Percentiles rank a stretch among this genome's conserved stretches.
Conservation (phyloP, 768 basidiomycete genomes). For the Psilocybe cyanescens region DNA sequence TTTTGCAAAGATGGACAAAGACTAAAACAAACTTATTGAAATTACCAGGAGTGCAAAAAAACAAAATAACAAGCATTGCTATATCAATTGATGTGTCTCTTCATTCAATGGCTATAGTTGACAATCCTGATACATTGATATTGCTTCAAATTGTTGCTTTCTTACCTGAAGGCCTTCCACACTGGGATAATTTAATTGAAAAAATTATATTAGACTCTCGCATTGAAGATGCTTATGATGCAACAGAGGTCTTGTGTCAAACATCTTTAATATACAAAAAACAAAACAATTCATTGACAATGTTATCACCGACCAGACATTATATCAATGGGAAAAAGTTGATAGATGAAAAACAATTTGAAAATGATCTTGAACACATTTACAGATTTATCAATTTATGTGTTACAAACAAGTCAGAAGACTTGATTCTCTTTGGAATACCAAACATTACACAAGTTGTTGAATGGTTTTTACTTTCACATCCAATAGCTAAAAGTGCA, state of each 20-base stretch:
- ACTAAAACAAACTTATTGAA: constrained; percentile 2
- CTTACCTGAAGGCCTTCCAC: constrained; percentile 4
- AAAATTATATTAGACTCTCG: neutral
- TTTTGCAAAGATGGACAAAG: constrained; percentile 3
- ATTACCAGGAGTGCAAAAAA: neutral
- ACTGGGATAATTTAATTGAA: constrained; percentile 2
- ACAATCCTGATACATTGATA: neutral
- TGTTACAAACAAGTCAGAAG: neutral
- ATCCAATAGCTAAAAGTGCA: neutral
- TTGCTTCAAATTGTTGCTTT: neutral
- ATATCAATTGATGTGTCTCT: constrained; percentile 7
- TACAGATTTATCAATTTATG: neutral
- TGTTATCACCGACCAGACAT: constrained; percentile 10
- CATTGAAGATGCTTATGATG: neutral
- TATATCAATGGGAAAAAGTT: neutral
- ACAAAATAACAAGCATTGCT: constrained; percentile 1
- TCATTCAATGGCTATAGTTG: neutral
- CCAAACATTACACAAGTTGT: neutral
- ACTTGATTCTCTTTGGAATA: neutral
- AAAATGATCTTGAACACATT: neutral
- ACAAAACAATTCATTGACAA: neutral
- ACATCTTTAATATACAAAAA: neutral
- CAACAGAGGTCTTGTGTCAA: constrained; percentile 2
- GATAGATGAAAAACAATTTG: neutral
- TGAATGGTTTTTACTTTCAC: neutral